A percentile compares a stretch with the other conserved stretches of the same genome.
Conservation (phyloP, 768 basidiomycete species). For the Boletus rubropictus region DNA sequence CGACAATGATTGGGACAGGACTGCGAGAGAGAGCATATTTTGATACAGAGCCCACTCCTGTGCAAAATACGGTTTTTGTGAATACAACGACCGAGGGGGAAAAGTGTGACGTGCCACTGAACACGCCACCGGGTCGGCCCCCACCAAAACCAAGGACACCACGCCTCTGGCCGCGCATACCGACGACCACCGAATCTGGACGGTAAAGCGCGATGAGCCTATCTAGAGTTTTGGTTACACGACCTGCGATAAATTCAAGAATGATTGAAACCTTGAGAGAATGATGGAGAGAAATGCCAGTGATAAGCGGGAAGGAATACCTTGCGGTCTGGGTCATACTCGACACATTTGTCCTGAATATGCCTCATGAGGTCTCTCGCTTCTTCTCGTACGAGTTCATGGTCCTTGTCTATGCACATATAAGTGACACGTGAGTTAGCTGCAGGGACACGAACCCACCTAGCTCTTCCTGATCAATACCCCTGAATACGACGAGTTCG, state of each 20-base stretch:
- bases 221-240: constrained; percentile 83
- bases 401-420: constrained; percentile 56
- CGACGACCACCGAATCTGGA: constrained; percentile 89
- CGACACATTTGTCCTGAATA: constrained; percentile 77
- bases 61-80: constrained; percentile 31
- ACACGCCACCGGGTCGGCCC: constrained; percentile 20
- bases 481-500: constrained; percentile 87
- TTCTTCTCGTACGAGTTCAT: constrained; percentile 73
- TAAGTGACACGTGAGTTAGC: background rate
- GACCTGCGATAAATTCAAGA: constrained; percentile 91
- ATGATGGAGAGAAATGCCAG: background rate
- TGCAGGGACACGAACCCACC: constrained; percentile 39
- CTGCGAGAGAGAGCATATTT: constrained; percentile 87
- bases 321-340: constrained; percentile 72
- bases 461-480: constrained; percentile 81
- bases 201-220: constrained; percentile 88
- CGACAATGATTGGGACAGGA: constrained; percentile 94
- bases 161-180: constrained; percentile 68
- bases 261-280: constrained; percentile 72
- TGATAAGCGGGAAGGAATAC: constrained; percentile 29
- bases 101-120: constrained; percentile 14
- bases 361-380: constrained; percentile 74
- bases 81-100: background rate
- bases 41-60: constrained; percentile 55
- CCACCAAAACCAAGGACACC: constrained; percentile 42